These are phyloP conservation scores for Solanum sitiens DNA, from an alignment of 257 asterid genomes.

Conservation along the genomic window DNA sequence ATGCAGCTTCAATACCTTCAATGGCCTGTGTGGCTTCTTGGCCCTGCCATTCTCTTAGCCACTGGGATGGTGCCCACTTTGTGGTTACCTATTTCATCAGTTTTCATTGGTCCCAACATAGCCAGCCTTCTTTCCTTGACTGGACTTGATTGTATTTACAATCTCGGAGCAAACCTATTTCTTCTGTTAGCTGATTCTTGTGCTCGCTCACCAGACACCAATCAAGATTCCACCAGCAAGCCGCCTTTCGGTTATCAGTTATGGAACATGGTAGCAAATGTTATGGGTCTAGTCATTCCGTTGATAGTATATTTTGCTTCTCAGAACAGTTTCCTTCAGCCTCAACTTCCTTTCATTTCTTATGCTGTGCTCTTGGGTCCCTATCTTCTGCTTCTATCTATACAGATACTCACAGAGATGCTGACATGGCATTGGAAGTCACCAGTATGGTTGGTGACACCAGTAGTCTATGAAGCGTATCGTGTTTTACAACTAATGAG, in stretches of 20 bases:
- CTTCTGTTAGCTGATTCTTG: constrained; percentile 88
- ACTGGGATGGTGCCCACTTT: constrained; percentile 89
- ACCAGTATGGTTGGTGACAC: constrained; percentile 90
- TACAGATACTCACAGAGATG: constrained; percentile 78
- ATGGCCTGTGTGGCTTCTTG: constrained; percentile 74
- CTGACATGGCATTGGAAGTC: constrained; percentile 98
- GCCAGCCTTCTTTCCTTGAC: constrained; percentile 91
- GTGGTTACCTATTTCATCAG: constrained; percentile 80
- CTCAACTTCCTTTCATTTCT: constrained; percentile 53
- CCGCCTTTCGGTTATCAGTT: constrained; percentile 68
- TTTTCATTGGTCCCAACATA: constrained; percentile 81
- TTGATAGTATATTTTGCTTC: constrained; percentile 31
- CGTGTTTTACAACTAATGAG: constrained; percentile 89
- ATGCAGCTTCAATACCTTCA: constrained; percentile 25
- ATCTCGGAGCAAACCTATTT: constrained; percentile 80
- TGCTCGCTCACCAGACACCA: constrained; percentile 32
- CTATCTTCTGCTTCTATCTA: constrained; percentile 66
- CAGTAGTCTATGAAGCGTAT: constrained; percentile 73
- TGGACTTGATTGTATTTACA: constrained; percentile 91
- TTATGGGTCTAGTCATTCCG: constrained; percentile 49
- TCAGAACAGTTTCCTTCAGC: constrained; percentile 48
- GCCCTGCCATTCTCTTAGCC: constrained; percentile 62
- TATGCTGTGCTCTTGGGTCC: constrained; percentile 75
- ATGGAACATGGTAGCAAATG: constrained; percentile 71
- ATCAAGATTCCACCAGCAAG: constrained; percentile 20